Evolutionary conservation across 371 early-diverging fungal species (phyloP).

Genomic region (Smittium culicis): DNA sequence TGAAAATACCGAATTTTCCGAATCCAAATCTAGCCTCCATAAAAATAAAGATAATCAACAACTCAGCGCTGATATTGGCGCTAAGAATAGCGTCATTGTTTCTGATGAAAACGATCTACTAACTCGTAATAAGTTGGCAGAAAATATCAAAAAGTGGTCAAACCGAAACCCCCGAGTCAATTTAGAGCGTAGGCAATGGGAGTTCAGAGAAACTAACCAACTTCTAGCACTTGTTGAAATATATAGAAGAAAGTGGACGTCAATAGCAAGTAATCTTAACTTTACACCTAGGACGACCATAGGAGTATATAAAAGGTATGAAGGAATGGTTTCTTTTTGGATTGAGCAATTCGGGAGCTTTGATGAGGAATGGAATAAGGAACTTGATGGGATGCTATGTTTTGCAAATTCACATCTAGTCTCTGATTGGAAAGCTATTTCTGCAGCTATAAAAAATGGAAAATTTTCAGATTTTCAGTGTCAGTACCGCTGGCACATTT

Average conservation of each 20-base stretch:
- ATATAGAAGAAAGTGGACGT: conserved; percentile 10
- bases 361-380: not conserved
- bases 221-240: conserved; percentile 1
- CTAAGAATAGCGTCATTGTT: not conserved
- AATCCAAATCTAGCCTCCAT: not conserved
- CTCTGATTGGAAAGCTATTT: not conserved
- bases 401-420: not conserved
- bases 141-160: not conserved
- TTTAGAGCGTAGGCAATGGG: not conserved
- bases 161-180: not conserved
- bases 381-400: not conserved
- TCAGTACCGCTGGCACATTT: conserved; percentile 1
- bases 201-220: too few relatives aligned
- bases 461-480: not conserved
- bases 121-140: not conserved
- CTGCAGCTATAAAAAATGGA: not conserved
- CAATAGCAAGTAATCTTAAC: conserved; percentile 3
- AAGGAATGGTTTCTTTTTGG: not conserved
- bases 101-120: not conserved
- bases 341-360: not conserved
- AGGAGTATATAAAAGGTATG: not conserved
- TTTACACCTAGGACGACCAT: not conserved
- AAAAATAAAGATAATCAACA: not conserved
- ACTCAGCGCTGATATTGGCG: not conserved
- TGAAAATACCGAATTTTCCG: not conserved